Base-by-base conservation (phyloP, 345 rosid species). In the Aquilaria malaccensis region DNA sequence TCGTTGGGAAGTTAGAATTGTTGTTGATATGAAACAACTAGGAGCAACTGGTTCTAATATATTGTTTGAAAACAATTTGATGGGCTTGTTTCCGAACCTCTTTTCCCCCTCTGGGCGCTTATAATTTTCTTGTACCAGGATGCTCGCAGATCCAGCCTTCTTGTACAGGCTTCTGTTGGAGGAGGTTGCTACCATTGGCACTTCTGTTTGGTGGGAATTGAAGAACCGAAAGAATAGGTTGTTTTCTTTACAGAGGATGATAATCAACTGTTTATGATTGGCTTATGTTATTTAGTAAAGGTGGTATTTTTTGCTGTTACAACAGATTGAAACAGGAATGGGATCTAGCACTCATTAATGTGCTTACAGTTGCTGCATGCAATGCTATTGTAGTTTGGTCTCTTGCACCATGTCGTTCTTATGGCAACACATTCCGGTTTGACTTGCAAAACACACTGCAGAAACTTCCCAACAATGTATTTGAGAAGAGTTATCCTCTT, bases 111-210 rank as follows among this genome's bases (percentile, higher is more conserved):
- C 43, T 37, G 43, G 3, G 43, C 43, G 7, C 43, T 37, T 51
- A 15, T 33, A 37, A 33, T 45, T 6, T 31, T 64, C 58, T 55
- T 4, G 55, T 14, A 30, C 50, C 81, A 94, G 99, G 85, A 88
- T 94, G 95, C 75, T 90, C 59, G 97, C 96, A 48, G 96, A 94
- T 83, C 96, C 97, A 63, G 81, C 93, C 61, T 88, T 94, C 69
- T 65, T 94, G 49, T 85, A 90, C 74, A 86, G 71, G 77, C 80
- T 94, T 76, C 80, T 90, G 63, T 76, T 94, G 60, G 99, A 94
- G 77, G 92, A 86, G 79, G 82, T 81, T 75, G 88, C 95, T 41
- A 90, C 97, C 6, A 37, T 94, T 65, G 89, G 99, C 62, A 84
- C 82, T 77, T 80, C 97, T 69, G 84, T 83, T 67, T 84, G 89